Evolutionary conservation across 345 rosid genomes (phyloP).

Genomic region (Noccaea bulbosa): DNA sequence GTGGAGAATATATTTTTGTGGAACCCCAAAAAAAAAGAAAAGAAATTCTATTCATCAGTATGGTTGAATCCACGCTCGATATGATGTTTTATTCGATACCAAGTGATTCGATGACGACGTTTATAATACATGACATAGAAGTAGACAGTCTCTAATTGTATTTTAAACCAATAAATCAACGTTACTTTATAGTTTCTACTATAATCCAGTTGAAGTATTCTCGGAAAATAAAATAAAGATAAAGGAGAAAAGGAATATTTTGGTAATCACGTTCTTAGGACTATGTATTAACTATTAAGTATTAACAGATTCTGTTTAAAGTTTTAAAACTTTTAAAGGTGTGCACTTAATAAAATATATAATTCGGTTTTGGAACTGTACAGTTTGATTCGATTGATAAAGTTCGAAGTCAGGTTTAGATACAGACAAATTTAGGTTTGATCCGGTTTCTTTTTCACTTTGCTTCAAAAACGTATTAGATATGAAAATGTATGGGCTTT

Average conservation of each 20-base stretch:
- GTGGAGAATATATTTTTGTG: background rate
- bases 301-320: background rate
- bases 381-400: background rate
- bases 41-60: background rate
- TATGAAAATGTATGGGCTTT: background rate
- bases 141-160: too few relatives aligned
- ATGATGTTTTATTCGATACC: background rate
- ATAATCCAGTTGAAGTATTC: slow-evolving; percentile 1
- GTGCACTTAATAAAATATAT: background rate
- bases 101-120: too few relatives aligned
- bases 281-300: too few relatives aligned
- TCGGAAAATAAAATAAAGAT: background rate
- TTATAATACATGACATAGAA: too few relatives aligned
- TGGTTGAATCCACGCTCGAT: slow-evolving; percentile 2
- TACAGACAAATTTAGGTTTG: background rate
- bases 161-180: too few relatives aligned
- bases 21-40: background rate
- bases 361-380: slow-evolving; percentile 9
- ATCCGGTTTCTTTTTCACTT: background rate
- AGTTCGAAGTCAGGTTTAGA: background rate
- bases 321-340: background rate
- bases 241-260: background rate
- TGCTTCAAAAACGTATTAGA: background rate
- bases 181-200: too few relatives aligned
- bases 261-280: slow-evolving; percentile 10